Percentiles rank a stretch among this genome's conserved stretches.
Evolutionary conservation across 441 rosid species (phyloP).

Genomic region (Jatropha multifida): DNA sequence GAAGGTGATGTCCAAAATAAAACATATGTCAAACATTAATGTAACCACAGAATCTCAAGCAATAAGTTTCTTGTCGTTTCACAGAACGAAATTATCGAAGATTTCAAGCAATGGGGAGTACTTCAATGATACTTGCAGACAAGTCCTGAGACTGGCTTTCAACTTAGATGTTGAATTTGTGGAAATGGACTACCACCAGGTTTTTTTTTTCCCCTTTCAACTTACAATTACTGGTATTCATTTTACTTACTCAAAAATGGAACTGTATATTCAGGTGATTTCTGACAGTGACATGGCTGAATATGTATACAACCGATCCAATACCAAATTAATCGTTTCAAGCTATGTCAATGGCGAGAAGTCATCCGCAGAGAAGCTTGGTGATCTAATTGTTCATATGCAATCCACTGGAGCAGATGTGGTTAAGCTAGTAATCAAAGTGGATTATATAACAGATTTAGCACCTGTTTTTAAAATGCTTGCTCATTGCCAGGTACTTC

Average conservation of each 20-base stretch:
- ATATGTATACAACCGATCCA: slow-evolving; percentile 24
- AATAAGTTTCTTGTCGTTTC: background rate
- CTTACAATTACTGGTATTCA: background rate
- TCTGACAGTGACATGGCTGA: slow-evolving; percentile 30
- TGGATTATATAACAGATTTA: slow-evolving; percentile 41
- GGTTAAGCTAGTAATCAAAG: slow-evolving; percentile 42
- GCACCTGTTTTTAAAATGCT: slow-evolving; percentile 43
- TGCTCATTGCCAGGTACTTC: slow-evolving; percentile 42
- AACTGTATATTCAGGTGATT: slow-evolving; percentile 28
- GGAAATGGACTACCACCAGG: slow-evolving; percentile 35
- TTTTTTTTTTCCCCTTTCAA: no score
- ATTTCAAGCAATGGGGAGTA: slow-evolving; percentile 7
- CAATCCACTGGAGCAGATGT: slow-evolving; percentile 52
- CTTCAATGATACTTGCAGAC: slow-evolving; percentile 25
- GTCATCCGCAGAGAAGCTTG: slow-evolving; percentile 44
- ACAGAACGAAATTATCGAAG: slow-evolving; percentile 29
- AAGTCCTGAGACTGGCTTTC: slow-evolving; percentile 34
- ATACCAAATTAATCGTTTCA: slow-evolving; percentile 37
- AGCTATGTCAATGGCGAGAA: slow-evolving; percentile 36
- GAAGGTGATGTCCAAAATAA: no score
- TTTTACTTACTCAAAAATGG: background rate
- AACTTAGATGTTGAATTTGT: slow-evolving; percentile 42
- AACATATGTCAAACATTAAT: no score
- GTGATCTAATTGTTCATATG: slow-evolving; percentile 39
- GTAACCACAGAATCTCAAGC: no score